Evolutionary conservation across 2,329 filamentous ascomycete species (phyloP).

Genomic region (Coniochaeta sp.): DNA sequence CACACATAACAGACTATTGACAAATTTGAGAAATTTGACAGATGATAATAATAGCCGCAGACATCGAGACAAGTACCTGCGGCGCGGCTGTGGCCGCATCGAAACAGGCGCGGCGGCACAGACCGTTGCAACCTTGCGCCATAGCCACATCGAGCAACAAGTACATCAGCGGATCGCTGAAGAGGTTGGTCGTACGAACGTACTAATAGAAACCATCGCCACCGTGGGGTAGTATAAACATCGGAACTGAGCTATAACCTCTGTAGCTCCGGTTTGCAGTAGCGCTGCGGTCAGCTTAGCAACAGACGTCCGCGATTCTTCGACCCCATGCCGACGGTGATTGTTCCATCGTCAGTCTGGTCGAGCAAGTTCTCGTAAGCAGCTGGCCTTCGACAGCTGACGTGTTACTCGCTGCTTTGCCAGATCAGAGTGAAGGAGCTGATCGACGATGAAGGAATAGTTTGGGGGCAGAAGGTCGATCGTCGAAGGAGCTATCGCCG

Average conservation of each 20-base stretch:
- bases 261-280: background rate
- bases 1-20: background rate
- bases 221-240: background rate
- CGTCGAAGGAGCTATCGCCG: too few species aligned
- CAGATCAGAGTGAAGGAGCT: too few species aligned
- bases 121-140: background rate
- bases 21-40: background rate
- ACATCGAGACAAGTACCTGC: background rate
- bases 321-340: too few species aligned
- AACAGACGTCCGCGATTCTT: background rate
- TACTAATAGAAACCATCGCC: background rate
- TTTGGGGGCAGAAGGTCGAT: too few species aligned
- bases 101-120: background rate
- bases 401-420: too few species aligned
- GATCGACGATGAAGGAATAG: too few species aligned
- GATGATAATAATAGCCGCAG: background rate
- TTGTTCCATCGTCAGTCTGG: too few species aligned
- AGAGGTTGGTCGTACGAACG: background rate
- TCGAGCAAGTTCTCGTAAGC: too few species aligned
- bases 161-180: background rate
- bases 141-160: background rate
- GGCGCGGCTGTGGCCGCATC: background rate
- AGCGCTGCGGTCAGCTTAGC: background rate
- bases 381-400: too few species aligned
- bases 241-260: background rate